These are phyloP conservation scores for Iris macrosiphon DNA, from an alignment of 106 monocot genomes.

Conservation along the genomic window DNA sequence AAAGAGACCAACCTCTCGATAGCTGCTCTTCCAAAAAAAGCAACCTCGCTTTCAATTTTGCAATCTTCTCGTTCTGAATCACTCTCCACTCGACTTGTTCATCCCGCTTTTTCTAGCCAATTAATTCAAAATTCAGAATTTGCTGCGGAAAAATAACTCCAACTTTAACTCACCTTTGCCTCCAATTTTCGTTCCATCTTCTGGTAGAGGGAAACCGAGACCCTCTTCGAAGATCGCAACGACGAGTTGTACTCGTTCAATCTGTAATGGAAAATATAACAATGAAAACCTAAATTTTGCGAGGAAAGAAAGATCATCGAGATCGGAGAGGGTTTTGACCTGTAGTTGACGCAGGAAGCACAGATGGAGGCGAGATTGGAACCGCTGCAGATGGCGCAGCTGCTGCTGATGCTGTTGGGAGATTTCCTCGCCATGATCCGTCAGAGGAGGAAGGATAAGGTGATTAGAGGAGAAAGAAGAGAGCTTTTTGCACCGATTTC, in stretches of 20 bases:
- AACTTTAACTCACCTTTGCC: constrained; percentile 66
- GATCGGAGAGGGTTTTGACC: constrained; percentile 20
- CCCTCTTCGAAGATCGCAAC: constrained; percentile 38
- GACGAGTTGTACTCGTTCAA: constrained; percentile 44
- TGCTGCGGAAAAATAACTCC: too few species aligned
- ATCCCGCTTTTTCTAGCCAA: constrained; percentile 36
- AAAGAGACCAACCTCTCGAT: constrained; percentile 46
- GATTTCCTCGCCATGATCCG: constrained; percentile 33
- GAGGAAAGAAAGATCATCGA: not conserved
- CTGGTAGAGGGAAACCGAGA: constrained; percentile 36
- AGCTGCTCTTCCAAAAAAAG: constrained; percentile 41
- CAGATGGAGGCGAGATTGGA: constrained; percentile 73
- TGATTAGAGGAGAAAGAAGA: too few species aligned
- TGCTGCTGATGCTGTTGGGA: constrained; percentile 43
- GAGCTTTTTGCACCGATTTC: too few species aligned
- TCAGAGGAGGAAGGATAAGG: too few species aligned
- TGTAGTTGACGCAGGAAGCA: constrained; percentile 66
- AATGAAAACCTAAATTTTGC: not conserved
- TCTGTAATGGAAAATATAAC: constrained; percentile 20
- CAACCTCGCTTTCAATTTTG: constrained; percentile 31
- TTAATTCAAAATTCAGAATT: too few species aligned
- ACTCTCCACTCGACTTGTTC: constrained; percentile 45
- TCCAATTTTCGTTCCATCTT: constrained; percentile 32
- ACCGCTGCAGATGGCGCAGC: constrained; percentile 69
- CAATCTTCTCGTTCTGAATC: constrained; percentile 36